phyloP scores from a whole-genome alignment of 2,329 filamentous ascomycete species.

The Fusarium pseudocircinatum region DNA sequence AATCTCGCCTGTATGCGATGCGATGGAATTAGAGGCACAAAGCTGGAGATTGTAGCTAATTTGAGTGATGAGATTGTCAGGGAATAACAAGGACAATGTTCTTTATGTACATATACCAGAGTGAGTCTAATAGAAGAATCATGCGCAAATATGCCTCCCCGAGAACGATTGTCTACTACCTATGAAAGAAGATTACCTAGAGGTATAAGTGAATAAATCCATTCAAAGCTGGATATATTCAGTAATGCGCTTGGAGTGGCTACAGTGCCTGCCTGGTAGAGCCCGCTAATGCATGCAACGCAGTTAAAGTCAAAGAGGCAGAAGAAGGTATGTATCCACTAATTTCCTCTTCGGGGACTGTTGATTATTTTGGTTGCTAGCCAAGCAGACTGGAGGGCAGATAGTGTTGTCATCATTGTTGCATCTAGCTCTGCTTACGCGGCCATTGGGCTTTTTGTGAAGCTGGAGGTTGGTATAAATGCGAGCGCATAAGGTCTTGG shows the following conservation, averaged over 20 bases:
- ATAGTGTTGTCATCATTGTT: slow-evolving; percentile 12
- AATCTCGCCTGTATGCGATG: slow-evolving; percentile 41
- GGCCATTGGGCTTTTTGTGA: slow-evolving; percentile 2
- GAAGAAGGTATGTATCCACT: neutral
- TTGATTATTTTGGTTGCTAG: slow-evolving; percentile 29
- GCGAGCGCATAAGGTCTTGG: slow-evolving; percentile 3
- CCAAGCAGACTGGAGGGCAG: slow-evolving; percentile 20
- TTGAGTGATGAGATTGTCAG: slow-evolving; percentile 6
- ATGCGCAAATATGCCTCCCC: neutral
- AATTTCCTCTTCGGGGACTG: neutral
- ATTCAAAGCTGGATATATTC: neutral
- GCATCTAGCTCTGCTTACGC: slow-evolving; percentile 18
- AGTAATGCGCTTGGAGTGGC: slow-evolving; percentile 2
- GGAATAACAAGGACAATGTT: neutral
- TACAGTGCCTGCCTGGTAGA: slow-evolving; percentile 18
- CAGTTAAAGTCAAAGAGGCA: slow-evolving; percentile 12
- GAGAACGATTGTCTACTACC: neutral
- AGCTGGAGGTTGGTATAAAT: neutral
- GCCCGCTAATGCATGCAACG: slow-evolving; percentile 24
- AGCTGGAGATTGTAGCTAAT: slow-evolving; percentile 18
- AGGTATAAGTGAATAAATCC: neutral
- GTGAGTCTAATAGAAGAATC: neutral
- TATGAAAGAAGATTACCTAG: neutral
- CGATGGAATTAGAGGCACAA: slow-evolving; percentile 35
- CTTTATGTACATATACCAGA: neutral